These are phyloP conservation scores for Mycena leptocephala DNA, from an alignment of 768 basidiomycete genomes.

Conservation along the genomic window DNA sequence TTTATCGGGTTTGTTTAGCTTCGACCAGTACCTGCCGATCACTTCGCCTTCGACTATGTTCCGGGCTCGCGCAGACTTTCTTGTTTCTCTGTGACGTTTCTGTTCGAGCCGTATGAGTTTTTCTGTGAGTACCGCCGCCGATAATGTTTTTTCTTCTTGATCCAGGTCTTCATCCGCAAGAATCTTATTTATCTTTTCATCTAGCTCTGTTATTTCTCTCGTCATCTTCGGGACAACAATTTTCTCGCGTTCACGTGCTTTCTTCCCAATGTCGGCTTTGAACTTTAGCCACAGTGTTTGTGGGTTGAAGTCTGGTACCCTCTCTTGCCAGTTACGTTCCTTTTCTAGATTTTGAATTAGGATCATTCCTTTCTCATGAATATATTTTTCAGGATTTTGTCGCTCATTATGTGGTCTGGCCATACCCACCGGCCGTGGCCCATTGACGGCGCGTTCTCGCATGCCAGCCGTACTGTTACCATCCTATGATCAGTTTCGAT, in stretches of 20 bases:
- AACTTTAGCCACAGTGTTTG: background rate
- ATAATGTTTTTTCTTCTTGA: background rate
- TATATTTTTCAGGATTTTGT: slow-evolving; percentile 22
- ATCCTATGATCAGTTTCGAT: slow-evolving; percentile 52
- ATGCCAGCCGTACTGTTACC: slow-evolving; percentile 40
- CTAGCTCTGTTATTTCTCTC: background rate
- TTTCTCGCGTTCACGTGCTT: slow-evolving; percentile 1
- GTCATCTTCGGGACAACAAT: background rate
- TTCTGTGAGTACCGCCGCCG: background rate
- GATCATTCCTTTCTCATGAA: background rate
- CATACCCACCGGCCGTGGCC: slow-evolving; percentile 54
- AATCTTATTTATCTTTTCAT: background rate
- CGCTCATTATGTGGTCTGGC: slow-evolving; percentile 37
- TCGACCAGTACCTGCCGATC: background rate
- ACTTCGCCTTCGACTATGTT: background rate
- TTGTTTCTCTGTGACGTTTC: background rate
- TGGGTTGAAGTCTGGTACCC: background rate
- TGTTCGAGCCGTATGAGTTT: background rate
- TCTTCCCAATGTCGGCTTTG: background rate
- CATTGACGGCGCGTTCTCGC: slow-evolving; percentile 39
- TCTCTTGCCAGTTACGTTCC: background rate
- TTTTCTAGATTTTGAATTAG: background rate
- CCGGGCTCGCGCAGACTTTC: background rate
- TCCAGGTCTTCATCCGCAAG: background rate
- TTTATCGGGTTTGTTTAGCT: background rate